phyloP scores from a whole-genome alignment of 1,284 basidiomycete species.

The Termitomyces sp. region DNA sequence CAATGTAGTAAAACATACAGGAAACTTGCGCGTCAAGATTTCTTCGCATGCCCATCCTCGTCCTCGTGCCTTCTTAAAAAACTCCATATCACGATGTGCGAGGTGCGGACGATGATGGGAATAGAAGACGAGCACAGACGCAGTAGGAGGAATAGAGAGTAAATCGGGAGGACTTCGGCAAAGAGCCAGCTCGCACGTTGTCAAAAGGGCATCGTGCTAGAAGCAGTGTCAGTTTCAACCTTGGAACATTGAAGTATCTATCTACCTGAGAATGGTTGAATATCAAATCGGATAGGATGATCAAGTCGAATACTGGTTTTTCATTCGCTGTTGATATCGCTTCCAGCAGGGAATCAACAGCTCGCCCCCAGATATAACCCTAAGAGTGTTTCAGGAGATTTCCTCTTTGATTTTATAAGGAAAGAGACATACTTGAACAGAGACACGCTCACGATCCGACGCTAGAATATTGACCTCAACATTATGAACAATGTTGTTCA shows the following conservation, averaged over 20 bases:
- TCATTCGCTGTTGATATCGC: conserved; percentile 24
- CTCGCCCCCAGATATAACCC: conserved; percentile 92
- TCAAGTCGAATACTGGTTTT: conserved; percentile 58
- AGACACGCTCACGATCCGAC: conserved; percentile 28
- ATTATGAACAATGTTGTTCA: conserved; percentile 78
- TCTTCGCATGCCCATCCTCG: conserved; percentile 76
- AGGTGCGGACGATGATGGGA: conserved; percentile 88
- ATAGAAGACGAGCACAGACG: conserved; percentile 84
- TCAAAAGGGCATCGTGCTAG: conserved; percentile 80
- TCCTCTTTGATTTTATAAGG: background rate
- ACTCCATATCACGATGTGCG: conserved; percentile 79
- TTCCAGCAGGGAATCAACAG: conserved; percentile 49
- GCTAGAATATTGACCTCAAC: conserved; percentile 51
- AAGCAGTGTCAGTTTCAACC: background rate
- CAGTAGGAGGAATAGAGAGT: conserved; percentile 20
- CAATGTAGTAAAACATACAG: conserved; percentile 34
- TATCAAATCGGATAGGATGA: conserved; percentile 89
- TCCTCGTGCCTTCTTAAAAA: conserved; percentile 67
- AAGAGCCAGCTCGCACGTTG: conserved; percentile 60
- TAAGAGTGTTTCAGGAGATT: conserved; percentile 23
- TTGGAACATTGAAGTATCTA: background rate
- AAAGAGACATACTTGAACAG: conserved; percentile 41
- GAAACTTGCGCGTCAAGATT: conserved; percentile 63
- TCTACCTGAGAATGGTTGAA: conserved; percentile 84
- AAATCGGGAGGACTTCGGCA: conserved; percentile 12